These are phyloP conservation scores for Lactarius hatsudake DNA, from an alignment of 768 basidiomycete species.

Conservation along the genomic window DNA sequence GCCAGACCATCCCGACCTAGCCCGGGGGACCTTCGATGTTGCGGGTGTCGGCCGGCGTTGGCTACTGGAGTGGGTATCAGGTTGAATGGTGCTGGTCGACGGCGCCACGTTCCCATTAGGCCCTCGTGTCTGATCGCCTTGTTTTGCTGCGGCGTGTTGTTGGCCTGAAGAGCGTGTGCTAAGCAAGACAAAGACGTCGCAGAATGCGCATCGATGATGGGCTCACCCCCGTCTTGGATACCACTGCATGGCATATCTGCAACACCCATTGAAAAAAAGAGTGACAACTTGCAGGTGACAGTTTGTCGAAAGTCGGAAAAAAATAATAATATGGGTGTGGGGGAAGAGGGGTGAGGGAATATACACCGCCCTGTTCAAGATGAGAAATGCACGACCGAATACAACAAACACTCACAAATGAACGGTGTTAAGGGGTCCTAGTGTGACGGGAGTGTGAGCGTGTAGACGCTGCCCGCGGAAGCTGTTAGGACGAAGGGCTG, in stretches of 20 bases:
- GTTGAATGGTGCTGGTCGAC: not conserved
- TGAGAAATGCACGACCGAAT: not conserved
- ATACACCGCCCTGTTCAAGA: not conserved
- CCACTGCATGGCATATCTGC: not conserved
- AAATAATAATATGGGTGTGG: not conserved
- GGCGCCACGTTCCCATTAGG: not conserved
- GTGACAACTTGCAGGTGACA: not conserved
- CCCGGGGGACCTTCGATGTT: not conserved
- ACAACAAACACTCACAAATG: not conserved
- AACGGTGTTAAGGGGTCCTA: not conserved
- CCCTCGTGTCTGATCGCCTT: not conserved
- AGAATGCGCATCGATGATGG: not conserved
- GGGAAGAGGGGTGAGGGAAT: not conserved
- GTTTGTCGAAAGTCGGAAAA: not conserved
- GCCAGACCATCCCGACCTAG: not conserved
- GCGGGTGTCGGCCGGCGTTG: not conserved
- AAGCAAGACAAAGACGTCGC: not conserved
- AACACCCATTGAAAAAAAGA: not conserved
- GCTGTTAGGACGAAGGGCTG: not conserved
- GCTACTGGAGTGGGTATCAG: not conserved
- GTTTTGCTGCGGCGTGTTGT: not conserved
- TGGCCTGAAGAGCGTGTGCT: not conserved
- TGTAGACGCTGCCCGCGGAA: not conserved
- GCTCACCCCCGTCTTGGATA: not conserved
- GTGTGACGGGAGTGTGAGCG: not conserved